phyloP scores from a whole-genome alignment of 2,329 filamentous ascomycete genomes.

The Xylariaceae sp. region DNA sequence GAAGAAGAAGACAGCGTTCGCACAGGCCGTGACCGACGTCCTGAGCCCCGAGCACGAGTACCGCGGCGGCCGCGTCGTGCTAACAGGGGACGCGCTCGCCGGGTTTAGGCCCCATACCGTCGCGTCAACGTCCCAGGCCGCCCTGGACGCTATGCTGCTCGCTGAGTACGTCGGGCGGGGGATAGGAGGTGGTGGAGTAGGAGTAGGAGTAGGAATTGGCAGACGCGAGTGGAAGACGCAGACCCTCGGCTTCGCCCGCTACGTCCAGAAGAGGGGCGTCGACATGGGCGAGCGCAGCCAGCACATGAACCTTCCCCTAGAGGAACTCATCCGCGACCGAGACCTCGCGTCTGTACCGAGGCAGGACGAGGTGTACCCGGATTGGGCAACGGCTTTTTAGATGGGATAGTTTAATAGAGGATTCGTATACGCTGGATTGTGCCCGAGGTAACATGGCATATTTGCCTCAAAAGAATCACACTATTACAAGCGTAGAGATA shows the following conservation, averaged over 20 bases:
- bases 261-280: constrained; percentile 31
- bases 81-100: constrained; percentile 41
- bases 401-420: too few species aligned
- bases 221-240: constrained; percentile 31
- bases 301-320: constrained; percentile 26
- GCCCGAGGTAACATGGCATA: too few species aligned
- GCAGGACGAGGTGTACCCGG: constrained; percentile 29
- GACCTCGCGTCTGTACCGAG: constrained; percentile 30
- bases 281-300: constrained; percentile 34
- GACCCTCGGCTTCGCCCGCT: constrained; percentile 32
- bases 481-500: too few species aligned
- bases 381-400: constrained; percentile 31
- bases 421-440: too few species aligned
- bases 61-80: constrained; percentile 33
- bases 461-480: too few species aligned
- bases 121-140: constrained; percentile 37
- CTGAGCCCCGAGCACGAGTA: constrained; percentile 32
- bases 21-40: constrained; percentile 37
- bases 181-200: too few species aligned
- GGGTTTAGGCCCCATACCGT: constrained; percentile 41
- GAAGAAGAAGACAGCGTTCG: constrained; percentile 38
- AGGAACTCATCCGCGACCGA: constrained; percentile 32
- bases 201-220: too few species aligned
- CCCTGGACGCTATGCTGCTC: constrained; percentile 33
- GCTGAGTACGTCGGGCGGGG: constrained; percentile 31